Evolutionary conservation across 371 early-diverging fungal genomes (phyloP).

Genomic region (Lichtheimia ramosa): DNA sequence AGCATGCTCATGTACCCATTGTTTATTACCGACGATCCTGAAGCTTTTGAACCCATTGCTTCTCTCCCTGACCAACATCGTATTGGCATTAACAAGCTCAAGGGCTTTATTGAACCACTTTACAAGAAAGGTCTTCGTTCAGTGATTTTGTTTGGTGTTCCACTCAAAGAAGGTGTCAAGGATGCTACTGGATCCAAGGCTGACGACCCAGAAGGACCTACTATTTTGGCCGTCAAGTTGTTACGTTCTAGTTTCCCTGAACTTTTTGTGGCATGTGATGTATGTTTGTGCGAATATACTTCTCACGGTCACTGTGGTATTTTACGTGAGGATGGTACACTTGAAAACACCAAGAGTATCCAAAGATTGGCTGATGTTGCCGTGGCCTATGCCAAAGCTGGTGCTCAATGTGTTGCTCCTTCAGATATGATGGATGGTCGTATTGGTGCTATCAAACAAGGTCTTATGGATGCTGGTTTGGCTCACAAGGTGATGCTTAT

Average conservation of each 20-base stretch:
- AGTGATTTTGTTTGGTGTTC: slow-evolving; percentile 95
- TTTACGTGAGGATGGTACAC: slow-evolving; percentile 76
- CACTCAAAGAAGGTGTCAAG: slow-evolving; percentile 67
- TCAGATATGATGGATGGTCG: slow-evolving; percentile 99
- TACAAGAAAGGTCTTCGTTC: slow-evolving; percentile 84
- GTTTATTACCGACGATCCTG: slow-evolving; percentile 84
- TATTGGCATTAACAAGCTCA: slow-evolving; percentile 78
- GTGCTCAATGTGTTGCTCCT: slow-evolving; percentile 88
- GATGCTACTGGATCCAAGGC: slow-evolving; percentile 81
- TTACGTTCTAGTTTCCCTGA: slow-evolving; percentile 79
- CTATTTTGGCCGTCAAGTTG: slow-evolving; percentile 80
- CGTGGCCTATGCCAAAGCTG: slow-evolving; percentile 85
- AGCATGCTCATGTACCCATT: slow-evolving; percentile 89
- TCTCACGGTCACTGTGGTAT: slow-evolving; percentile 95
- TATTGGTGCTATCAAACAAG: slow-evolving; percentile 88
- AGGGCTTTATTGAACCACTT: slow-evolving; percentile 77
- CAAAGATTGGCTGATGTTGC: slow-evolving; percentile 85
- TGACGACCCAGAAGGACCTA: slow-evolving; percentile 87
- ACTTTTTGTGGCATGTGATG: slow-evolving; percentile 89
- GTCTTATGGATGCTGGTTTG: slow-evolving; percentile 69
- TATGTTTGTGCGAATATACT: slow-evolving; percentile 97
- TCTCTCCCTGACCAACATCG: slow-evolving; percentile 90
- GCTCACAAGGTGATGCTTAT: slow-evolving; percentile 84
- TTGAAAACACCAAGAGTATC: slow-evolving; percentile 80
- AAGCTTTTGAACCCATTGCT: slow-evolving; percentile 73